Conservation (phyloP, 768 basidiomycete genomes). For the Lactifluus subvellereus region DNA sequence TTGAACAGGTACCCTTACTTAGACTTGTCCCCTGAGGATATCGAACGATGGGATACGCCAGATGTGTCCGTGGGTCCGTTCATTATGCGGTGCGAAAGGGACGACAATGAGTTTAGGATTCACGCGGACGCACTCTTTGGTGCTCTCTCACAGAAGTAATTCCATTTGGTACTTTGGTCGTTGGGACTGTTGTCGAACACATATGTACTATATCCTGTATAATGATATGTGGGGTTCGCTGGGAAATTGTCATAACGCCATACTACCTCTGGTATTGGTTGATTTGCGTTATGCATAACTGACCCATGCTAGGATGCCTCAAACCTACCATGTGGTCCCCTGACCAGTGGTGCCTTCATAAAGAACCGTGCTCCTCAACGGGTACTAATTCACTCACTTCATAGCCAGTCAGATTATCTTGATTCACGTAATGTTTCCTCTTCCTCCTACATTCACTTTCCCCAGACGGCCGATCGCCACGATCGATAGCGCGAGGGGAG, state of each 20-base stretch:
- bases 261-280: background rate
- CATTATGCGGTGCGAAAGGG: slow-evolving; percentile 16
- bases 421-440: background rate
- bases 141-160: slow-evolving; percentile 33
- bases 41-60: slow-evolving; percentile 7
- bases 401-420: background rate
- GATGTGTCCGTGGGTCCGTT: slow-evolving; percentile 20
- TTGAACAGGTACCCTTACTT: slow-evolving; percentile 21
- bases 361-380: background rate
- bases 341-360: background rate
- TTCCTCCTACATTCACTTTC: background rate
- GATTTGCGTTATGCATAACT: background rate
- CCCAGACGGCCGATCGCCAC: background rate
- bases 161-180: background rate
- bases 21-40: slow-evolving; percentile 19
- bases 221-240: slow-evolving; percentile 1
- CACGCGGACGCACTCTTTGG: slow-evolving; percentile 55
- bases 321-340: background rate
- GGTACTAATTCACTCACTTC: background rate
- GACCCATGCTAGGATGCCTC: background rate
- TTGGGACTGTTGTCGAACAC: slow-evolving; percentile 4
- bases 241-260: background rate
- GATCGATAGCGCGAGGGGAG: background rate
- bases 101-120: background rate
- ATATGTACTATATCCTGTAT: slow-evolving; percentile 8